A percentile compares a stretch with the other conserved stretches of the same genome.
phyloP scores from a whole-genome alignment of 306 rosid genomes.

The Rosa multiflora region DNA sequence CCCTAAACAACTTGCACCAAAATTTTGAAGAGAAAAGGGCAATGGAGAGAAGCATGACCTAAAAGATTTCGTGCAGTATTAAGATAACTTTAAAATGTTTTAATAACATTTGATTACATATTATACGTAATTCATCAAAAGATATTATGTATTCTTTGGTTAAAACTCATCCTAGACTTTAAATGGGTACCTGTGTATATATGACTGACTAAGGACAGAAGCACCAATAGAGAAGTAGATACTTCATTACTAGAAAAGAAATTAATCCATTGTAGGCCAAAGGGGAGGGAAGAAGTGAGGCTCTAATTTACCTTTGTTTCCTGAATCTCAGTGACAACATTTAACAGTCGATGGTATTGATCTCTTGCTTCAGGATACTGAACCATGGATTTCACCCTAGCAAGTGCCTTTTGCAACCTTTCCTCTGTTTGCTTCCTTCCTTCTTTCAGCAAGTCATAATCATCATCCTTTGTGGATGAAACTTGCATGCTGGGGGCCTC shows the following conservation, averaged over 20 bases:
- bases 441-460: constrained; percentile 61
- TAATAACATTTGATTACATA: neutral
- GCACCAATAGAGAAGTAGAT: neutral
- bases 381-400: constrained; percentile 90
- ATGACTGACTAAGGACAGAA: neutral
- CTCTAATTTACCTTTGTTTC: constrained; percentile 60
- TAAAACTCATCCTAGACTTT: neutral
- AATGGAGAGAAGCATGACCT: neutral
- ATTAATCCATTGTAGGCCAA: neutral
- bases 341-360: constrained; percentile 76
- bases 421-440: constrained; percentile 85
- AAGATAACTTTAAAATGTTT: neutral
- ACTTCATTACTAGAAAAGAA: neutral
- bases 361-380: constrained; percentile 90
- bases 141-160: neutral
- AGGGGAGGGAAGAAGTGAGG: neutral
- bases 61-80: neutral
- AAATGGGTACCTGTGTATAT: neutral
- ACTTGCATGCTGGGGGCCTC: constrained; percentile 43
- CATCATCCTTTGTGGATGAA: constrained; percentile 53
- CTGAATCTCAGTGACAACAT: constrained; percentile 59
- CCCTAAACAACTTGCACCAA: neutral
- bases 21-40: neutral
- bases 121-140: neutral
- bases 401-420: constrained; percentile 80